Evolutionary conservation across 805 yeast species (phyloP).

Genomic region (Zygoascus flipseniorum): DNA sequence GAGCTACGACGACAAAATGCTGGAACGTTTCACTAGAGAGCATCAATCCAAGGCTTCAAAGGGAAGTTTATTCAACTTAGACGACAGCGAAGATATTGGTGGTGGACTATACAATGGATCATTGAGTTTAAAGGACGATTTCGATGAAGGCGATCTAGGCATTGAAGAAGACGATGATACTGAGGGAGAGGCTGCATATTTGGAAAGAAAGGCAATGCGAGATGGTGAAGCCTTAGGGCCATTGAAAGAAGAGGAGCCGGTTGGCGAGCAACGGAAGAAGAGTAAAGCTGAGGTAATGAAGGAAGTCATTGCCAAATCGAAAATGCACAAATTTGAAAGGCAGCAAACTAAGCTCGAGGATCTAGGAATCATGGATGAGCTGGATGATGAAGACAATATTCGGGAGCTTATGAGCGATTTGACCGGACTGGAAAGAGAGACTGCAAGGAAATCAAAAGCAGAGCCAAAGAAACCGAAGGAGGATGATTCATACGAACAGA

Average conservation of each 20-base stretch:
- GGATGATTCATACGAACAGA: slow-evolving; percentile 26
- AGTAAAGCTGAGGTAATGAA: slow-evolving; percentile 36
- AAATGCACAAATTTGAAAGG: slow-evolving; percentile 33
- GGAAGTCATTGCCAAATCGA: slow-evolving; percentile 36
- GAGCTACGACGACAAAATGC: slow-evolving; percentile 88
- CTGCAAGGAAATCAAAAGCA: neutral
- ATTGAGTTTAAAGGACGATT: slow-evolving; percentile 50
- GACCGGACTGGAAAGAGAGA: slow-evolving; percentile 4
- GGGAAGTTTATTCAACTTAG: slow-evolving; percentile 60
- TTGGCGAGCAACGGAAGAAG: slow-evolving; percentile 22
- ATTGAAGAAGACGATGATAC: slow-evolving; percentile 30
- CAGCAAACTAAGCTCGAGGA: slow-evolving; percentile 33
- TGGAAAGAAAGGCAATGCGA: slow-evolving; percentile 1
- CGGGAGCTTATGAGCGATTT: slow-evolving; percentile 27
- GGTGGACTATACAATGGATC: slow-evolving; percentile 75
- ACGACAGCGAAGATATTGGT: slow-evolving; percentile 49
- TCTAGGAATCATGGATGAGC: slow-evolving; percentile 27
- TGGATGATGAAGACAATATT: slow-evolving; percentile 29
- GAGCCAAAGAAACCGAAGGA: neutral
- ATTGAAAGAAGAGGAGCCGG: slow-evolving; percentile 29
- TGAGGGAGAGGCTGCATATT: slow-evolving; percentile 17
- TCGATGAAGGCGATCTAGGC: slow-evolving; percentile 40
- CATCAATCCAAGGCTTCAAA: slow-evolving; percentile 49
- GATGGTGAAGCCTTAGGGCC: slow-evolving; percentile 20
- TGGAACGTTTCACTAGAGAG: slow-evolving; percentile 89